phyloP scores from a whole-genome alignment of 441 rosid species.

The Populus trichocarpa region DNA sequence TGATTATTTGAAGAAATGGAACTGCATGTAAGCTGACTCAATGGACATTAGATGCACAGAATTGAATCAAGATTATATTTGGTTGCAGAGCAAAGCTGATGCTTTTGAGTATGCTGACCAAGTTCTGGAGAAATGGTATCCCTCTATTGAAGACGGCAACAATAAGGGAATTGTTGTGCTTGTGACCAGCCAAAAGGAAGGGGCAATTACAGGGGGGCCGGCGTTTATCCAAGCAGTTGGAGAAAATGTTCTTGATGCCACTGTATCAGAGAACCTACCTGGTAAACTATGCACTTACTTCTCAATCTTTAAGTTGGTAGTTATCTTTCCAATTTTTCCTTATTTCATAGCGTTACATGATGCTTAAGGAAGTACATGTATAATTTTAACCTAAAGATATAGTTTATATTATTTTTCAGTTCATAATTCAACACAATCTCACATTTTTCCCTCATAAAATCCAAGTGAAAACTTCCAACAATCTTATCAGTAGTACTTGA shows the following conservation, averaged over 20 bases:
- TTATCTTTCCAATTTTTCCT: neutral
- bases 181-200: slow-evolving; percentile 91
- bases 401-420: too few relatives aligned
- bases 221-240: slow-evolving; percentile 85
- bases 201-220: slow-evolving; percentile 96
- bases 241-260: slow-evolving; percentile 78
- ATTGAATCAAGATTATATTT: slow-evolving; percentile 13
- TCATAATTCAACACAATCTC: too few relatives aligned
- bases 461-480: too few relatives aligned
- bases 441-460: too few relatives aligned
- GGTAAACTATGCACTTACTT: slow-evolving; percentile 37
- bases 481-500: too few relatives aligned
- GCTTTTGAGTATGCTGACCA: slow-evolving; percentile 98
- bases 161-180: slow-evolving; percentile 90
- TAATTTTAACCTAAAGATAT: too few relatives aligned
- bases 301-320: neutral
- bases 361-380: too few relatives aligned
- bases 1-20: neutral
- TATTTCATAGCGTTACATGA: too few relatives aligned
- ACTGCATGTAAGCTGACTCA: neutral
- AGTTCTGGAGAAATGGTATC: slow-evolving; percentile 91
- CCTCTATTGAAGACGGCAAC: slow-evolving; percentile 78
- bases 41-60: neutral
- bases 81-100: slow-evolving; percentile 92
- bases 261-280: slow-evolving; percentile 89